Conservation (phyloP, 441 rosid genomes). For the Brassica hybrid region DNA sequence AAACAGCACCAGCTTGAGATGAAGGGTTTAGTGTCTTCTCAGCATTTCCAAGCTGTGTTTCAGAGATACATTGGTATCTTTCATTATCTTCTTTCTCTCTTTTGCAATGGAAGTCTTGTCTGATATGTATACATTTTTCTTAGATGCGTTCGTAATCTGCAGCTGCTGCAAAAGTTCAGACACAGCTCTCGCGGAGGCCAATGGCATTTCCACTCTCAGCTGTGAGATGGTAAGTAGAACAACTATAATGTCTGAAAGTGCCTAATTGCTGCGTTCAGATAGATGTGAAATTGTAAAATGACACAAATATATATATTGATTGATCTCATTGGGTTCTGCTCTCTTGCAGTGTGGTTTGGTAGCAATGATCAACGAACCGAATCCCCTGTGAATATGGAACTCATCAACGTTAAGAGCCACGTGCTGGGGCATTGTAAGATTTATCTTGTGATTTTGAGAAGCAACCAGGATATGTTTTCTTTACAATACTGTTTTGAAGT, state of each 20-base stretch:
- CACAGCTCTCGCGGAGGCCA: slow-evolving; percentile 74
- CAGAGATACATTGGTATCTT: slow-evolving; percentile 49
- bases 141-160: slow-evolving; percentile 86
- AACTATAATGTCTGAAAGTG: not conserved
- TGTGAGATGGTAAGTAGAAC: slow-evolving; percentile 75
- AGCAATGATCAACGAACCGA: slow-evolving; percentile 15
- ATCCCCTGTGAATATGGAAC: slow-evolving; percentile 20
- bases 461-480: slow-evolving; percentile 15
- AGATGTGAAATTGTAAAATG: not conserved
- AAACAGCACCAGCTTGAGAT: slow-evolving; percentile 51
- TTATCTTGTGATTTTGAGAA: slow-evolving; percentile 19
- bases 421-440: slow-evolving; percentile 19
- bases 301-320: not conserved
- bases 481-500: slow-evolving; percentile 4
- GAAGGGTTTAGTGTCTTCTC: slow-evolving; percentile 51
- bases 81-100: not conserved
- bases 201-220: slow-evolving; percentile 73
- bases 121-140: slow-evolving; percentile 36
- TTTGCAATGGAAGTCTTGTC: not conserved
- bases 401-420: slow-evolving; percentile 16
- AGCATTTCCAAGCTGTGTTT: slow-evolving; percentile 52
- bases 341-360: slow-evolving; percentile 41
- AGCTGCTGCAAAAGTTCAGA: slow-evolving; percentile 88
- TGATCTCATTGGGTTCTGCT: slow-evolving; percentile 11
- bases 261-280: slow-evolving; percentile 6